phyloP scores from a whole-genome alignment of 2,329 filamentous ascomycete genomes.

The Graphiopsis chlorocephala region DNA sequence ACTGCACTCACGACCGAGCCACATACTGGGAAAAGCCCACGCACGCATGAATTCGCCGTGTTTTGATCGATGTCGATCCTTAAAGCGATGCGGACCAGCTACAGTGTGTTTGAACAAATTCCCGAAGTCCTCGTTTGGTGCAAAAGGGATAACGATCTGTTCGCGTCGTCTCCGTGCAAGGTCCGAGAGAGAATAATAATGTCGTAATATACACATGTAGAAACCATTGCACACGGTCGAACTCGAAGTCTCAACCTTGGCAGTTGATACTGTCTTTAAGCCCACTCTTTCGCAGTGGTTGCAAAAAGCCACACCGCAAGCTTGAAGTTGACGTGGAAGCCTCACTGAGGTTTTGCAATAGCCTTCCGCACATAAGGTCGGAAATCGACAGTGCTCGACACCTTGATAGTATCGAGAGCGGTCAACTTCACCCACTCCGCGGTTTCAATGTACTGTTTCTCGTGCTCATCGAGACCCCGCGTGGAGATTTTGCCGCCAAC shows the following conservation, averaged over 20 bases:
- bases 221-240: background rate
- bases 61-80: background rate
- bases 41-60: background rate
- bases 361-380: background rate
- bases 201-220: background rate
- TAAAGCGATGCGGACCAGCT: background rate
- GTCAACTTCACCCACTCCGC: slow-evolving; percentile 16
- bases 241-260: background rate
- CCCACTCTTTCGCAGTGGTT: background rate
- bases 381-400: slow-evolving; percentile 16
- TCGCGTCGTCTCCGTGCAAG: background rate
- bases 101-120: background rate
- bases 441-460: slow-evolving; percentile 7
- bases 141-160: background rate
- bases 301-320: background rate
- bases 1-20: background rate
- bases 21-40: background rate
- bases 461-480: background rate
- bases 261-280: background rate
- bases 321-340: background rate
- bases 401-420: slow-evolving; percentile 8
- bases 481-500: slow-evolving; percentile 4
- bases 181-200: background rate
- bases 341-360: background rate
- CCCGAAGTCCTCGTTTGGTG: background rate